Base-by-base conservation (phyloP, 768 basidiomycete genomes). In the Xerocomellus dryophilus region DNA sequence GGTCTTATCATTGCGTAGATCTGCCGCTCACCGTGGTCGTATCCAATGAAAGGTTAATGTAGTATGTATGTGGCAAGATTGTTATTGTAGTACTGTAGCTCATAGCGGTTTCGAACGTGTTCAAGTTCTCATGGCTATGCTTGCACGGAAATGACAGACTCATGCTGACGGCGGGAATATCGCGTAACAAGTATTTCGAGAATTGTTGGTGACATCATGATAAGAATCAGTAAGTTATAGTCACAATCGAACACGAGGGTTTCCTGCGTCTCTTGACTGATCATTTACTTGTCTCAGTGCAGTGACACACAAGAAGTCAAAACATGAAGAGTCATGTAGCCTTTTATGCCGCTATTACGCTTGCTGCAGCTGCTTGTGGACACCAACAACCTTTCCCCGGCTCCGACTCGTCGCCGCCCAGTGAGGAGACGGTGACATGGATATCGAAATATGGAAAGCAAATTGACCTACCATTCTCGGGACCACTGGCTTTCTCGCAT, bases 401-500 rank as follows among this genome's bases (percentile, higher is more conserved):
- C 42, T 23, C 48, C 14, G 34, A 23, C 11, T 29, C 29, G n/a
- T n/a, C n/a, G n/a, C n/a, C n/a, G n/a, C 9, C 29, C 29, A n/a
- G n/a, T 29, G 46, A 52, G 29, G 58, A 58, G 23, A 50, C 53
- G 3, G 72, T 75, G 47, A 80, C 80, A 47, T 90, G 87, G 87
- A 66, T 76, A 7, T 76, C 81, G 50, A 90, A 88, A 68, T 93
- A 90, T 60, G 90, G 89, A n/a, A 64, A 70, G 9, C 86, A 89
- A 58, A 75, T 78, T 18, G 90, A 94, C 70, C 82, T 85, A 39
- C 69, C 77, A 5, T 95, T 90, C 74, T 83, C 87, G 7, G 93
- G 93, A 0, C 86, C 90, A 29, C 76, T 88, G 15, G 78, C 89
- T 0, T 96, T 95, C 74, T 88, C 91, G 18, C 92, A 92, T 63